Evolutionary conservation across 352 stramenopile genomes (phyloP), one percentile per base, ranked within the genome.

Genomic region (Phytophthora tentaculata): DNA sequence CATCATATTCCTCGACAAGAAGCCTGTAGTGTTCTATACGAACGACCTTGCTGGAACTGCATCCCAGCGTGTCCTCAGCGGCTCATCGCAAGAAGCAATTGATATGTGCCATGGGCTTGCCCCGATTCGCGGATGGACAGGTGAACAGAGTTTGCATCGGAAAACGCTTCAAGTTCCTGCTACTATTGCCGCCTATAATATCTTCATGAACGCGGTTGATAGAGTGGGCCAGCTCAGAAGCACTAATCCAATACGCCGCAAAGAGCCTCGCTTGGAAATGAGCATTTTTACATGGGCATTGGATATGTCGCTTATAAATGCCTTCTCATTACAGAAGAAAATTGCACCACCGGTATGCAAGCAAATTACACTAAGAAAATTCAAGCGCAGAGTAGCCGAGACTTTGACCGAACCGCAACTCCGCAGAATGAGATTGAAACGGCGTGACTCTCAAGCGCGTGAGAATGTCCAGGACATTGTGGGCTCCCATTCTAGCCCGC

Each of bases 221-320:
- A 12, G 32, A 39, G 32, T 39, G 32, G 32, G 4, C 12, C 32
- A 39, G 14, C 12, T 17, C 8, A 12, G 32, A 14, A 39, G 32
- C 10, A 68, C 52, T 0, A 68, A 68, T 5, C 61, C 29, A 5
- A 68, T 51, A 7, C 20, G 53, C n/a, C 61, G 53, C 0, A 62
- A n/a, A 58, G 8, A 63, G 12, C 29, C n/a, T 1, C 5, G 52
- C 1, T 24, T 57, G 1, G 28, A 43, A 0, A 55, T 66, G 59
- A 59, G 24, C 43, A 58, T 66, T 4, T 17, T 66, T 13, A 66
- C 59, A 0, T 66, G 37, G 49, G 35, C 49, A 24, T 19, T 66
- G 7, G 24, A 66, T 37, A n/a, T 66, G 1, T 26, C 59, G 0
- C 19, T 59, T 1, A 65, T 66, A 14, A 59, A 66, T 20, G 35